Conservation (phyloP, 306 rosid genomes). For the Bauhinia variegata region DNA sequence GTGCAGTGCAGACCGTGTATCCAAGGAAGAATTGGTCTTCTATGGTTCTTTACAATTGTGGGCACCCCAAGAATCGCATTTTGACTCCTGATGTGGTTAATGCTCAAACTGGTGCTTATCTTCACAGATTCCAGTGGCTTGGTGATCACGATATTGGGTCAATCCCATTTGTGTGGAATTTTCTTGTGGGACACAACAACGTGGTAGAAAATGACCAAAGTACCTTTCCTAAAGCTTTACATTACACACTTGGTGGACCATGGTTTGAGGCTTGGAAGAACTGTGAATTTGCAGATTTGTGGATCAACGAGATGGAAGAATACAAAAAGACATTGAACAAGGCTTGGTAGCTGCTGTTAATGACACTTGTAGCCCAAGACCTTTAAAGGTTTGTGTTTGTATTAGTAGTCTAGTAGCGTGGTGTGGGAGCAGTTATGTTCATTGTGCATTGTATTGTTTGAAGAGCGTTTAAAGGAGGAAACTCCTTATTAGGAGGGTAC, state of each 20-base stretch:
- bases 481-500: no score
- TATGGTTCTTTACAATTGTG: slow-evolving; percentile 49
- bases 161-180: slow-evolving; percentile 50
- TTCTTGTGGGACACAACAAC: slow-evolving; percentile 50
- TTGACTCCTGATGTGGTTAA: slow-evolving; percentile 40
- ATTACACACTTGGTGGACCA: slow-evolving; percentile 47
- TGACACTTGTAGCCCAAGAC: no score
- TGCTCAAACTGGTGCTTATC: slow-evolving; percentile 41
- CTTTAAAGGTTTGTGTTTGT: no score
- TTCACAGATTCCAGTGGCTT: slow-evolving; percentile 50
- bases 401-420: no score
- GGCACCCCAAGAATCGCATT: slow-evolving; percentile 41
- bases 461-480: no score
- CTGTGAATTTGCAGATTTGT: slow-evolving; percentile 47
- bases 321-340: not conserved
- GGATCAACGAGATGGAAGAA: slow-evolving; percentile 46
- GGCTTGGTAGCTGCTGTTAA: no score
- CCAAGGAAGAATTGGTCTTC: slow-evolving; percentile 57
- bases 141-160: slow-evolving; percentile 47
- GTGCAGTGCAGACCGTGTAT: slow-evolving; percentile 44
- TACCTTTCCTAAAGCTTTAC: slow-evolving; percentile 39
- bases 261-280: slow-evolving; percentile 53
- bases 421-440: no score
- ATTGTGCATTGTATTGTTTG: no score
- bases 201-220: slow-evolving; percentile 27